phyloP scores from a whole-genome alignment of 2,329 filamentous ascomycete genomes.

The Westerdykella ornata region DNA sequence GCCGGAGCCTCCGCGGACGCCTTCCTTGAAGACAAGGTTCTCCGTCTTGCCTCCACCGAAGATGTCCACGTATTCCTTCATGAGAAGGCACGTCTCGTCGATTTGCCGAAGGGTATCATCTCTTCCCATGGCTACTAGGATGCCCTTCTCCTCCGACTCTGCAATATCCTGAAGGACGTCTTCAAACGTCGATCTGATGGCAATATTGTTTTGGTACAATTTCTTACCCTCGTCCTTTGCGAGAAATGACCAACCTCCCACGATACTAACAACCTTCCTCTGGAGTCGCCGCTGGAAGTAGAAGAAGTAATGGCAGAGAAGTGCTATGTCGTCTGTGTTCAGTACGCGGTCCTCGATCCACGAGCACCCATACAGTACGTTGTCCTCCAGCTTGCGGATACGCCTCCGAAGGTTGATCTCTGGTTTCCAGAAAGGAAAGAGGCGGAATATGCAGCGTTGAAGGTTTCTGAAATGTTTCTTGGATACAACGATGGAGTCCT shows the following conservation, averaged over 20 bases:
- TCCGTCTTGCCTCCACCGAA: constrained; percentile 9
- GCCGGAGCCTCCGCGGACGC: constrained; percentile 2
- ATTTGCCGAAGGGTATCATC: constrained; percentile 10
- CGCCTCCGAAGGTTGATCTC: constrained; percentile 4
- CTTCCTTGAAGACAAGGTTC: constrained; percentile 6
- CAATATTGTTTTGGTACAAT: constrained; percentile 10
- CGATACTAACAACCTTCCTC: constrained; percentile 8
- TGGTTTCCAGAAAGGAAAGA: constrained; percentile 11
- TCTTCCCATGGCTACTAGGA: constrained; percentile 9
- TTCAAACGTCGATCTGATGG: constrained; percentile 10
- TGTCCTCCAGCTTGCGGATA: constrained; percentile 9
- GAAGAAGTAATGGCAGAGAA: constrained; percentile 15
- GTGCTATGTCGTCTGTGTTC: constrained; percentile 5
- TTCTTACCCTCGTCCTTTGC: constrained; percentile 8
- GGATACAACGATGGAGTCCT: constrained; percentile 9
- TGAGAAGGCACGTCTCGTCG: constrained; percentile 12
- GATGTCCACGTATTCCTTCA: constrained; percentile 11
- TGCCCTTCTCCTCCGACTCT: constrained; percentile 5
- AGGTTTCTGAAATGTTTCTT: constrained; percentile 7
- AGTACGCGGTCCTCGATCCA: constrained; percentile 10
- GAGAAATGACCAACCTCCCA: constrained; percentile 4
- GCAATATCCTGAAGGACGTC: constrained; percentile 5
- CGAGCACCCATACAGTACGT: constrained; percentile 6
- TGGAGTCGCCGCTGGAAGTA: constrained; percentile 13
- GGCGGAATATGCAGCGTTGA: constrained; percentile 8